Evolutionary conservation across 1,284 basidiomycete species (phyloP).

Genomic region (Pterulicium gracile): DNA sequence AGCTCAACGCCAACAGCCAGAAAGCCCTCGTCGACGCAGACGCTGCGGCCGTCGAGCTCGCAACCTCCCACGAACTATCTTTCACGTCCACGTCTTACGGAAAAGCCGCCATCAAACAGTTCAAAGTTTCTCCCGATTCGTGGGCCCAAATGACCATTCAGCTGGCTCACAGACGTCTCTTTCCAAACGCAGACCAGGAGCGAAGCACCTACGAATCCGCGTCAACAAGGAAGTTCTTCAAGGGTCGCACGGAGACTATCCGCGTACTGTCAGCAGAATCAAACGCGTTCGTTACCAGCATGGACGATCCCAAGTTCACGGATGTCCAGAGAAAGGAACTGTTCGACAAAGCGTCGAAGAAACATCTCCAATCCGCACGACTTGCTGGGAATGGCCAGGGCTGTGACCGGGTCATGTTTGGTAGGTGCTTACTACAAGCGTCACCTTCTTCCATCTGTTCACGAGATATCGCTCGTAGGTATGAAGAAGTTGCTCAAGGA

Average conservation of each 20-base stretch:
- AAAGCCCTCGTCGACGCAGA: constrained; percentile 48
- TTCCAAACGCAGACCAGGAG: constrained; percentile 30
- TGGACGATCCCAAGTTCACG: constrained; percentile 41
- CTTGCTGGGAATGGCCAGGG: constrained; percentile 66
- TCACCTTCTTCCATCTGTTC: background rate
- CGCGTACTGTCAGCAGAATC: constrained; percentile 66
- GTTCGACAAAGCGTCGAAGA: constrained; percentile 58
- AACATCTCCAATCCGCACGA: constrained; percentile 62
- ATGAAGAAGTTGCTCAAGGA: constrained; percentile 53
- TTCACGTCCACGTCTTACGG: constrained; percentile 72
- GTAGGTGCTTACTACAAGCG: constrained; percentile 24
- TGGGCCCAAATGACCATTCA: constrained; percentile 90
- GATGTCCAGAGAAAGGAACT: constrained; percentile 39
- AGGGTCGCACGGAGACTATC: constrained; percentile 85
- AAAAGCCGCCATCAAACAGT: constrained; percentile 80
- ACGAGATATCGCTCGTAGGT: constrained; percentile 30
- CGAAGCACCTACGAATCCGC: constrained; percentile 85
- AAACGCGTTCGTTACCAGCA: constrained; percentile 63
- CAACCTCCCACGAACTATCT: constrained; percentile 55
- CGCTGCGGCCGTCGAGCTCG: constrained; percentile 46
- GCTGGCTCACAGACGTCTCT: constrained; percentile 69
- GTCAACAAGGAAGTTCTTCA: constrained; percentile 73
- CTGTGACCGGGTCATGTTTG: constrained; percentile 77
- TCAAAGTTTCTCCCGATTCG: constrained; percentile 81
- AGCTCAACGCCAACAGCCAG: constrained; percentile 36